phyloP scores from a whole-genome alignment of 441 rosid species.

The Theobroma grandiflorum region DNA sequence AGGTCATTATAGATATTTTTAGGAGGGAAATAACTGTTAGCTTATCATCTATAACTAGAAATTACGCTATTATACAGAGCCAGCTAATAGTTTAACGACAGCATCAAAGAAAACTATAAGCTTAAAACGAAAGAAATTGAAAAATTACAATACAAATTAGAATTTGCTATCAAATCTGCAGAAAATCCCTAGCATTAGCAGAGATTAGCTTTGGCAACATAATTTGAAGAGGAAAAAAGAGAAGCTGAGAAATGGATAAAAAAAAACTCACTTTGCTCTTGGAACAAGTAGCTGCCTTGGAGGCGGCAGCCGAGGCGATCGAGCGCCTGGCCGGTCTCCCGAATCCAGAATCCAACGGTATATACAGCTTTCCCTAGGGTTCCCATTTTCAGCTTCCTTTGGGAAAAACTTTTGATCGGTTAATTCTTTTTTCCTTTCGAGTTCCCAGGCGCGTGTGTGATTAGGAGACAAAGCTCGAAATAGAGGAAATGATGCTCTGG shows the following conservation, averaged over 20 bases:
- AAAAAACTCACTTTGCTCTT: slow-evolving; percentile 72
- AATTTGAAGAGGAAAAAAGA: not conserved
- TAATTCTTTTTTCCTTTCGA: not conserved
- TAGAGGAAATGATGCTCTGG: not conserved
- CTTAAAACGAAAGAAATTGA: not conserved
- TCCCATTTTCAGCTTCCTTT: slow-evolving; percentile 59
- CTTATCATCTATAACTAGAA: not conserved
- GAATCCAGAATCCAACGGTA: slow-evolving; percentile 93
- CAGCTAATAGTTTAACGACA: not conserved
- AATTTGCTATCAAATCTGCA: not conserved
- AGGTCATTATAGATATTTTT: not conserved
- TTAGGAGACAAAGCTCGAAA: slow-evolving; percentile 1
- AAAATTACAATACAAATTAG: not conserved
- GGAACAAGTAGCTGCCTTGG: slow-evolving; percentile 83
- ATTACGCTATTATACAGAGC: not conserved
- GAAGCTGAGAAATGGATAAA: not conserved
- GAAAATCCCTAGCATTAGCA: not conserved
- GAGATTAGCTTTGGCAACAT: not conserved
- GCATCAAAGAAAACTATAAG: not conserved
- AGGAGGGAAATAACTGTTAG: not conserved
- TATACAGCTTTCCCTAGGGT: slow-evolving; percentile 82
- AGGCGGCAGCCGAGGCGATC: slow-evolving; percentile 96
- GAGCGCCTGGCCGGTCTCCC: slow-evolving; percentile 93
- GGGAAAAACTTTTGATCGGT: slow-evolving; percentile 15
- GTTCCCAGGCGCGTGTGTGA: not conserved